A percentile compares a stretch with the other conserved stretches of the same genome.
These are phyloP conservation scores for Cavenderia fasciculata DNA, from an alignment of 78 protist species.

Conservation along the genomic window DNA sequence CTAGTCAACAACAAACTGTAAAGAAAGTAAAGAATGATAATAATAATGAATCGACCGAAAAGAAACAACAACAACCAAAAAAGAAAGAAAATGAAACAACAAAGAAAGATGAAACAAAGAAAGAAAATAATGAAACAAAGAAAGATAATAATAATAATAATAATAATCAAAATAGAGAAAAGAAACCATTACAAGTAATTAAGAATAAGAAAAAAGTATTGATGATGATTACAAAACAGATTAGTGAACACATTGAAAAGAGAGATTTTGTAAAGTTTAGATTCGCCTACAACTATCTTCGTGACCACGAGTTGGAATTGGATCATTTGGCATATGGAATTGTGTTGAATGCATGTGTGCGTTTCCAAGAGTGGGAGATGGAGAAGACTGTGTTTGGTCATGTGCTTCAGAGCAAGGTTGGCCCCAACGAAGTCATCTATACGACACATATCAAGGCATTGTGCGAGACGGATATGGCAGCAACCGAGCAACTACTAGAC, in stretches of 20 bases:
- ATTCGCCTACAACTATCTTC: constrained; percentile 39
- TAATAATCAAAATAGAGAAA: neutral
- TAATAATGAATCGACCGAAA: neutral
- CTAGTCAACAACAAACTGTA: neutral
- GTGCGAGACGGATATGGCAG: constrained; percentile 43
- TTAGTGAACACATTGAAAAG: constrained; percentile 11
- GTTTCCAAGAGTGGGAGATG: constrained; percentile 64
- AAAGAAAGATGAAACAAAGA: neutral
- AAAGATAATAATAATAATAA: neutral
- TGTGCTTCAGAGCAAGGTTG: constrained; percentile 4
- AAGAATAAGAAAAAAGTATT: constrained; percentile 59
- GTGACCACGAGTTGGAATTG: constrained; percentile 34
- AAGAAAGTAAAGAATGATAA: neutral
- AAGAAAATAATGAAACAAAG: neutral
- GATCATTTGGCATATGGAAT: constrained; percentile 76
- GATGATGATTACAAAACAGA: constrained; percentile 59
- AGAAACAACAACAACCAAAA: neutral
- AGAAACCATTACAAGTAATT: neutral
- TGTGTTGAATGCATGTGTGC: constrained; percentile 68
- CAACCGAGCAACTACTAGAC: constrained; percentile 9
- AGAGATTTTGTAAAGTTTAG: constrained; percentile 31
- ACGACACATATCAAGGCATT: constrained; percentile 79
- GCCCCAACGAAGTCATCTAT: constrained; percentile 72
- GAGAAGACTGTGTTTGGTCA: constrained; percentile 41
- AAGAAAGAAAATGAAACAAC: neutral